Evolutionary conservation across 805 yeast species (phyloP).

Genomic region (Metschnikowia henanensis): DNA sequence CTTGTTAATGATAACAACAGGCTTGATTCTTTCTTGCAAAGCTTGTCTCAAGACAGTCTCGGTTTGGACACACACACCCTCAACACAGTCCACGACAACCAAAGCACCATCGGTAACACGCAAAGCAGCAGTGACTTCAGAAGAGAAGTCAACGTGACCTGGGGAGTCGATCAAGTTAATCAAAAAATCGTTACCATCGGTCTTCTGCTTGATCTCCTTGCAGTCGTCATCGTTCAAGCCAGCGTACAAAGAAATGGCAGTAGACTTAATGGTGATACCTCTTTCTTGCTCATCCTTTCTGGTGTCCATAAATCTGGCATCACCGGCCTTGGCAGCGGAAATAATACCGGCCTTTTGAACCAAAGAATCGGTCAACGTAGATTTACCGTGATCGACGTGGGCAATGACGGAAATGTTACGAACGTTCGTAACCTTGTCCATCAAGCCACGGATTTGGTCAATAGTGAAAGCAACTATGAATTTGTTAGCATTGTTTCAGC

Average conservation of each 20-base stretch:
- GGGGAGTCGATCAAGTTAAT: slow-evolving; percentile 99
- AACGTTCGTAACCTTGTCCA: slow-evolving; percentile 99
- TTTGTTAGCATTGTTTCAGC: slow-evolving; percentile 27
- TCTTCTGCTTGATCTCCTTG: slow-evolving; percentile 88
- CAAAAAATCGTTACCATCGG: slow-evolving; percentile 92
- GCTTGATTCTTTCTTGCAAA: slow-evolving; percentile 99
- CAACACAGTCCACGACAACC: slow-evolving; percentile 98
- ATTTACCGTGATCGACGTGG: slow-evolving; percentile 99
- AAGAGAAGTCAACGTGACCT: slow-evolving; percentile 99
- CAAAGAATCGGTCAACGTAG: slow-evolving; percentile 98
- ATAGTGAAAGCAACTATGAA: slow-evolving; percentile 49
- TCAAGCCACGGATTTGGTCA: slow-evolving; percentile 94
- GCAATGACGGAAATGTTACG: slow-evolving; percentile 99
- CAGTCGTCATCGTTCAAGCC: slow-evolving; percentile 83
- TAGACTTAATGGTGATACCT: slow-evolving; percentile 99
- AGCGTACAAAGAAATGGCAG: slow-evolving; percentile 95
- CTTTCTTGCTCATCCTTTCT: slow-evolving; percentile 99
- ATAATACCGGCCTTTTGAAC: slow-evolving; percentile 99
- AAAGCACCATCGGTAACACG: slow-evolving; percentile 99
- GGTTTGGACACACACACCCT: slow-evolving; percentile 99
- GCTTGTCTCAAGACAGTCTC: slow-evolving; percentile 99
- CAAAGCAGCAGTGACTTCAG: slow-evolving; percentile 99
- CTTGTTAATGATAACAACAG: slow-evolving; percentile 98
- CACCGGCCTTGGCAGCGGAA: slow-evolving; percentile 99
- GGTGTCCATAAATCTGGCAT: slow-evolving; percentile 99